These are phyloP conservation scores for Metrosideros polymorpha DNA, from an alignment of 441 rosid species.

Conservation along the genomic window DNA sequence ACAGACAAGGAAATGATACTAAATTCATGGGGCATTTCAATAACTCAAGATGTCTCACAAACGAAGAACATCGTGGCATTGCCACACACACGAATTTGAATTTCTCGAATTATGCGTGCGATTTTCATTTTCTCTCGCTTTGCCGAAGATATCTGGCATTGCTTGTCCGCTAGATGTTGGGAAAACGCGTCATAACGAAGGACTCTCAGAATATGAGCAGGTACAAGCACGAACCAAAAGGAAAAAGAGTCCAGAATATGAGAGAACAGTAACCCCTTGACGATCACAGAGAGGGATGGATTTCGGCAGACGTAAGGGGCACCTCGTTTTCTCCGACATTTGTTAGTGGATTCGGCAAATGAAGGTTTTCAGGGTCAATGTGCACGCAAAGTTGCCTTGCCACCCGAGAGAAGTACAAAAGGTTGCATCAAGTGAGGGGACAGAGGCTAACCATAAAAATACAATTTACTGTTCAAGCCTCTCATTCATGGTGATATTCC, in stretches of 20 bases:
- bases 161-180: not conserved
- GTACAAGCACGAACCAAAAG: too few relatives aligned
- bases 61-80: too few relatives aligned
- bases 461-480: not conserved
- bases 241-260: not conserved
- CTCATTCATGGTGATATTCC: not conserved
- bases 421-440: not conserved
- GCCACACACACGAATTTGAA: too few relatives aligned
- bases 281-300: conserved; percentile 41
- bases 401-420: conserved; percentile 26
- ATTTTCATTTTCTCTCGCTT: too few relatives aligned
- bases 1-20: too few relatives aligned
- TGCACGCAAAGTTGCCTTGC: conserved; percentile 73
- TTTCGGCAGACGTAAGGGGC: conserved; percentile 68
- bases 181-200: not conserved
- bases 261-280: not conserved
- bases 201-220: not conserved
- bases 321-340: conserved; percentile 77
- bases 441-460: not conserved
- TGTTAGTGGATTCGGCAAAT: conserved; percentile 49
- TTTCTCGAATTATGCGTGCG: too few relatives aligned
- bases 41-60: too few relatives aligned
- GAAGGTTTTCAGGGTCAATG: conserved; percentile 61
- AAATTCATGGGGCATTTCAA: too few relatives aligned
- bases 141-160: too few relatives aligned